Evolutionary conservation across 306 rosid species (phyloP), one percentile per base, ranked within the genome.

Genomic region (Prunus salicina): DNA sequence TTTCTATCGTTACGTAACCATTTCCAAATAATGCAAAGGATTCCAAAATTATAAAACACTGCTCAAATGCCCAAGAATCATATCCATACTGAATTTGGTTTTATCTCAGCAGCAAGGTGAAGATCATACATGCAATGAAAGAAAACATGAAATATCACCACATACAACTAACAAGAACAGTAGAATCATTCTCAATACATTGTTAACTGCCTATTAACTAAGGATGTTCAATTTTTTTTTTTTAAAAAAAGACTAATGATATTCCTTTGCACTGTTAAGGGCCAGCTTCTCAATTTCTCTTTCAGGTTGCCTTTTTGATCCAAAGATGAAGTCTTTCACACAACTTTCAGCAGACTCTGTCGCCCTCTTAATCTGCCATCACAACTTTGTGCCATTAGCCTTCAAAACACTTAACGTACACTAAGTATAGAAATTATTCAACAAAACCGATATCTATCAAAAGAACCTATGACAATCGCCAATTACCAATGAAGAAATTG

Each of bases 311-410:
- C 73, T 75, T 74, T 85, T 86, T 30, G 92, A 82, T 79, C 96
- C 91, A 56, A 90, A 86, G 51, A 94, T 50, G 71, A 64, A 94
- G 5, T 78, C 93, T 79, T 94, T 94, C 20, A 84, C 81, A 10
- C 78, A 72, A 70, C 75, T 81, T 86, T 94, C 79, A 2, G 91
- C 95, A 12, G 92, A 89, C 72, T 49, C 69, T 83, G 91, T 83
- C 6, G 74, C 86, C 86, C 76, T 86, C 85, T 94, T 90, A 76
- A 94, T 76, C 98, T 91, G 88, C 76, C 81, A 81, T 53, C 64
- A 74, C 38, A 70, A 79, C 69, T 69, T 77, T 63, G 60, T 69
- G 76, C 28, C 55, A 74, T 87, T 25, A 91, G 67, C 71, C 75
- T 20, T 70, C 34, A 22, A 18, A 77, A 67, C 30, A 8, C 20